These are phyloP conservation scores for Phaeosphaeria sp. DNA, from an alignment of 2,329 filamentous ascomycete species.

Conservation along the genomic window DNA sequence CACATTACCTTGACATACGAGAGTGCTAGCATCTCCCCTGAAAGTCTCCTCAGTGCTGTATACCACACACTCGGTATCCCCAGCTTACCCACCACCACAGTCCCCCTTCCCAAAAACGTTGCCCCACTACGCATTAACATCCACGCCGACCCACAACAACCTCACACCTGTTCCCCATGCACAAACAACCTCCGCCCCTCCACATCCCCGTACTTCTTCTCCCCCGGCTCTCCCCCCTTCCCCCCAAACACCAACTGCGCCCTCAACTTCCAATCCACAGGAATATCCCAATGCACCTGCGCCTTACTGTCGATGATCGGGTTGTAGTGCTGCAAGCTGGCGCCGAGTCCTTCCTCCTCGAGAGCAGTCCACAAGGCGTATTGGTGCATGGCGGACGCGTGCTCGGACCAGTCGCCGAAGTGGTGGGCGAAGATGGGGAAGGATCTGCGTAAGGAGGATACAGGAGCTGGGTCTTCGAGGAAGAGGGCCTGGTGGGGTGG, in stretches of 20 bases:
- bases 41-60: too few relatives aligned
- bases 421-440: conserved; percentile 78
- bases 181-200: conserved; percentile 65
- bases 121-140: too few relatives aligned
- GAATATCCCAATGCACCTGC: conserved; percentile 71
- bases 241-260: conserved; percentile 87
- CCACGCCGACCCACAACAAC: too few relatives aligned
- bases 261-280: conserved; percentile 75
- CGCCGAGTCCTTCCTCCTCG: conserved; percentile 82
- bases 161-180: conserved; percentile 42
- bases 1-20: too few relatives aligned
- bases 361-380: conserved; percentile 81
- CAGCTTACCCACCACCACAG: too few relatives aligned
- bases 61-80: too few relatives aligned
- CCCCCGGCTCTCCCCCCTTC: conserved; percentile 58
- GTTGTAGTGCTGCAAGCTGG: conserved; percentile 94
- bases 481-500: conserved; percentile 69
- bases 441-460: conserved; percentile 70
- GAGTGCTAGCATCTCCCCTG: too few relatives aligned
- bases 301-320: conserved; percentile 80
- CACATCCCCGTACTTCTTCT: conserved; percentile 70
- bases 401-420: conserved; percentile 78
- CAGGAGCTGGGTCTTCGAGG: conserved; percentile 77
- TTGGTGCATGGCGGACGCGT: conserved; percentile 84
- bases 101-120: too few relatives aligned